A percentile compares a stretch with the other conserved stretches of the same genome.
phyloP scores from a whole-genome alignment of 2,329 filamentous ascomycete species.

The Nectriaceae sp. region DNA sequence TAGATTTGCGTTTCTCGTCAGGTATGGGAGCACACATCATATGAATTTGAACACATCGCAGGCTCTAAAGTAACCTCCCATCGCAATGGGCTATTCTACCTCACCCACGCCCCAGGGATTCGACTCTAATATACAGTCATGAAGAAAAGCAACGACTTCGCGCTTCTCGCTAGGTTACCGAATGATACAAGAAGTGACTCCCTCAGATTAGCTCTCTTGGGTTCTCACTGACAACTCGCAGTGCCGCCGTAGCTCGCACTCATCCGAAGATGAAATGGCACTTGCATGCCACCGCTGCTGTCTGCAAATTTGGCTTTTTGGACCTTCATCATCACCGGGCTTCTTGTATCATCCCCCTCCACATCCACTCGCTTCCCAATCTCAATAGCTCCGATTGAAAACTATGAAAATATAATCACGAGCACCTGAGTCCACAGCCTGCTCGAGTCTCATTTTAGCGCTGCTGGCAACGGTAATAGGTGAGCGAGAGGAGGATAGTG shows the following conservation, averaged over 20 bases:
- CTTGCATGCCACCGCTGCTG: slow-evolving; percentile 39
- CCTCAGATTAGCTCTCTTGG: slow-evolving; percentile 60
- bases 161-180: no score
- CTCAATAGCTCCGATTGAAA: slow-evolving; percentile 56
- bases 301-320: slow-evolving; percentile 63
- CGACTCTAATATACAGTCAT: no score
- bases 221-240: slow-evolving; percentile 55
- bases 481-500: not conserved
- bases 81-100: no score
- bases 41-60: no score
- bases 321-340: slow-evolving; percentile 55
- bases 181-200: slow-evolving; percentile 30
- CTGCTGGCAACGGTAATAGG: not conserved
- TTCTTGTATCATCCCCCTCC: slow-evolving; percentile 11
- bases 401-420: slow-evolving; percentile 46
- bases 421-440: slow-evolving; percentile 2
- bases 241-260: slow-evolving; percentile 8
- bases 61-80: no score
- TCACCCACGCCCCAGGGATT: no score
- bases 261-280: slow-evolving; percentile 11
- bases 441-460: not conserved
- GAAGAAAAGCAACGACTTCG: no score
- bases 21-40: no score
- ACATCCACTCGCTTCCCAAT: slow-evolving; percentile 3
- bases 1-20: slow-evolving; percentile 13